phyloP scores from a whole-genome alignment of 768 basidiomycete species.

The Hemileccinum impolitum region DNA sequence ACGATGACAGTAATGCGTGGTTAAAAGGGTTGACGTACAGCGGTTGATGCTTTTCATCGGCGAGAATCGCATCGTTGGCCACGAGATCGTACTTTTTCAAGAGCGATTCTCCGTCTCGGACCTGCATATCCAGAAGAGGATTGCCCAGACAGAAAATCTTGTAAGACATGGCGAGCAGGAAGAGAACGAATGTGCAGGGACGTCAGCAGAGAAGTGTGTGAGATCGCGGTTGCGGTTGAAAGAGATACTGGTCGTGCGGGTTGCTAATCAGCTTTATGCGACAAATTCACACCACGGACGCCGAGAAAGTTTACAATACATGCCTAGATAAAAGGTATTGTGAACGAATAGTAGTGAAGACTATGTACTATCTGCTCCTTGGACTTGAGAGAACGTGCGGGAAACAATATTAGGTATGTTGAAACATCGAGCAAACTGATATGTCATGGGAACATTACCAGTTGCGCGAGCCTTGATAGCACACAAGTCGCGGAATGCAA shows the following conservation, averaged over 20 bases:
- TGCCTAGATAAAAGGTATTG: neutral
- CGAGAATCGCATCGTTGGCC: slow-evolving; percentile 94
- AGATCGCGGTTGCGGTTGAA: slow-evolving; percentile 5
- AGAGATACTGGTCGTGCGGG: neutral
- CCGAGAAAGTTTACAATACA: neutral
- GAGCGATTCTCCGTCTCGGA: slow-evolving; percentile 77
- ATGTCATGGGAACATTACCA: slow-evolving; percentile 18
- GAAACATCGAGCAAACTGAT: slow-evolving; percentile 26
- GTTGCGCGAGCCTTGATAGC: slow-evolving; percentile 49
- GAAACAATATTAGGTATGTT: slow-evolving; percentile 16
- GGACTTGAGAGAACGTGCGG: slow-evolving; percentile 19
- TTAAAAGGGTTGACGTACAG: slow-evolving; percentile 46
- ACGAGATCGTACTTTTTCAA: slow-evolving; percentile 88
- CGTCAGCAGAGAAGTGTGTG: slow-evolving; percentile 13
- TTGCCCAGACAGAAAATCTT: slow-evolving; percentile 89
- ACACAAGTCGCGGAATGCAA: slow-evolving; percentile 54
- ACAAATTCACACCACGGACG: neutral
- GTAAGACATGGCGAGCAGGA: slow-evolving; percentile 46
- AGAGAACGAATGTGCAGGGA: slow-evolving; percentile 1
- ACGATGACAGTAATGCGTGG: neutral
- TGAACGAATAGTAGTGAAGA: neutral
- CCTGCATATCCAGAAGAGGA: slow-evolving; percentile 95
- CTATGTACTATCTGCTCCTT: neutral
- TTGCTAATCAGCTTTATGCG: slow-evolving; percentile 2
- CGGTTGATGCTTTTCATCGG: slow-evolving; percentile 81